These are phyloP conservation scores for Cicer arietinum DNA, from an alignment of 306 rosid genomes.

Conservation along the genomic window DNA sequence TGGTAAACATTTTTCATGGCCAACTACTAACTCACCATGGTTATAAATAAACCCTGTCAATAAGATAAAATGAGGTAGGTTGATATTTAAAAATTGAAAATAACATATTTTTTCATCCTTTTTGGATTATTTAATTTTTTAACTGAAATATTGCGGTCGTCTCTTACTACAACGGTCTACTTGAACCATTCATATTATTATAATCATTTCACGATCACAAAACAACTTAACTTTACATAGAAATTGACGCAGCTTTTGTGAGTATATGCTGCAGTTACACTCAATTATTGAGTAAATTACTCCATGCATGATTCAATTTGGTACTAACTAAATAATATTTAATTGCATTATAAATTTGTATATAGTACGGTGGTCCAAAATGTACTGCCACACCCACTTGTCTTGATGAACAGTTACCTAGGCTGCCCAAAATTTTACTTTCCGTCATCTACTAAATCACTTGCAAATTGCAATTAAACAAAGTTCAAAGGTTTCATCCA, in stretches of 20 bases:
- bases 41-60: neutral
- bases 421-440: conserved; percentile 29
- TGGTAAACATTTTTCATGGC: neutral
- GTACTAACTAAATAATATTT: conserved; percentile 34
- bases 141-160: neutral
- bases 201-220: neutral
- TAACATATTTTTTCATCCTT: neutral
- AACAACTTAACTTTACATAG: neutral
- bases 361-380: conserved; percentile 34
- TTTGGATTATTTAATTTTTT: neutral
- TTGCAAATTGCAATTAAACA: conserved; percentile 39
- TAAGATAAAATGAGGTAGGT: neutral
- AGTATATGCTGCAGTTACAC: neutral
- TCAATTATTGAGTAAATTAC: conserved; percentile 23
- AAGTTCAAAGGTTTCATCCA: neutral
- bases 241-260: neutral
- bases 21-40: neutral
- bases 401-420: conserved; percentile 21
- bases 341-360: conserved; percentile 21
- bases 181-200: neutral
- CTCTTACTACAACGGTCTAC: neutral
- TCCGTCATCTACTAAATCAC: conserved; percentile 28
- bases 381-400: conserved; percentile 33
- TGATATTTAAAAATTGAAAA: neutral
- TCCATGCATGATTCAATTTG: conserved; percentile 8